Percentiles rank a stretch among this genome's conserved stretches.
Evolutionary conservation across 768 basidiomycete species (phyloP).

Genomic region (Rhodotorula graminis): DNA sequence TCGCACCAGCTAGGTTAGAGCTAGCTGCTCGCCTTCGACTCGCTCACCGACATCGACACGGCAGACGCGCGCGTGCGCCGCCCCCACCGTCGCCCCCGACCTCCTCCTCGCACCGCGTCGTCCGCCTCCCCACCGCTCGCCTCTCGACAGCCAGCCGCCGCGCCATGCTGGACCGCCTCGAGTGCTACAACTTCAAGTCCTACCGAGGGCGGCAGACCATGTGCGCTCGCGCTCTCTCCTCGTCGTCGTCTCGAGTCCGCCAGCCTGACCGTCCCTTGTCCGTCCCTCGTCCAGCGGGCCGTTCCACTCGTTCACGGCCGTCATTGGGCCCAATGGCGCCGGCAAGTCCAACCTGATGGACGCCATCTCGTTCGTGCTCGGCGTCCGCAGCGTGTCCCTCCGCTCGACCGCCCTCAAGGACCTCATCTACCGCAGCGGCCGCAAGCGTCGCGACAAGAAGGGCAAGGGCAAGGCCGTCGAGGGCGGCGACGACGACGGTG

Average conservation of each 20-base stretch:
- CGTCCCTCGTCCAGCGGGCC: conserved; percentile 72
- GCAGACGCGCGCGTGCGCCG: too few relatives aligned
- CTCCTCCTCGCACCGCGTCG: too few relatives aligned
- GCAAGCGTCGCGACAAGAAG: conserved; percentile 50
- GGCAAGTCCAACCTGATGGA: conserved; percentile 99
- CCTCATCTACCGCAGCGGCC: conserved; percentile 85
- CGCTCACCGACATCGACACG: too few relatives aligned
- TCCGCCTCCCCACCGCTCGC: not conserved
- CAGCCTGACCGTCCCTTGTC: not conserved
- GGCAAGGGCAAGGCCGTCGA: conserved; percentile 48
- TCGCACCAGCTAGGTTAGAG: too few relatives aligned
- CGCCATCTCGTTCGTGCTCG: conserved; percentile 97
- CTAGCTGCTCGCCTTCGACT: too few relatives aligned
- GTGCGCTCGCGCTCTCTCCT: conserved; percentile 3
- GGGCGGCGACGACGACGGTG: conserved; percentile 50
- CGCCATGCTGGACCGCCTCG: conserved; percentile 51
- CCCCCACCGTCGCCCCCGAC: too few relatives aligned
- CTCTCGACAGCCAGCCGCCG: not conserved
- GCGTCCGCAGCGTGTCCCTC: conserved; percentile 87
- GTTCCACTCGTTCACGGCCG: conserved; percentile 86
- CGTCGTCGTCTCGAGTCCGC: too few relatives aligned
- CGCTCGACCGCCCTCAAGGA: conserved; percentile 91
- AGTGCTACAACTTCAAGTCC: conserved; percentile 94
- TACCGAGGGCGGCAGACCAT: conserved; percentile 59
- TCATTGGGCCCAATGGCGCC: conserved; percentile 98